These are phyloP conservation scores for Dendrostoma leiphaemia DNA, from an alignment of 2,329 filamentous ascomycete species.

Conservation along the genomic window DNA sequence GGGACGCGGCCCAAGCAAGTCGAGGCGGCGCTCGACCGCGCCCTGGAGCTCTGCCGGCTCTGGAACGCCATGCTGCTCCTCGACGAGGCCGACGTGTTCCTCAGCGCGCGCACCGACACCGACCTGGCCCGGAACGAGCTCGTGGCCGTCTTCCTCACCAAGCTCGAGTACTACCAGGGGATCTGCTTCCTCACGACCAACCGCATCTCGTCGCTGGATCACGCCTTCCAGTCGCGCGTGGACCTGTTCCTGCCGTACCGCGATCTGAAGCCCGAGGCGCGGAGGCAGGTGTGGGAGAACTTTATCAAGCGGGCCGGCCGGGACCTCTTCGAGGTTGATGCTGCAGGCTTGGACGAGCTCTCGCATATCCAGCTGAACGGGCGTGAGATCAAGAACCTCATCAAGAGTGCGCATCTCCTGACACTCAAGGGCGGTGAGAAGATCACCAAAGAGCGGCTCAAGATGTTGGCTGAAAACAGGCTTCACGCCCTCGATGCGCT, in stretches of 20 bases:
- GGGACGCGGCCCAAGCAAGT: slow-evolving; percentile 32
- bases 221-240: slow-evolving; percentile 35
- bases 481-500: slow-evolving; percentile 19
- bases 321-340: slow-evolving; percentile 29
- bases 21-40: slow-evolving; percentile 31
- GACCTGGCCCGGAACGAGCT: slow-evolving; percentile 39
- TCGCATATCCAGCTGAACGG: slow-evolving; percentile 43
- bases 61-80: slow-evolving; percentile 44
- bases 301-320: slow-evolving; percentile 31
- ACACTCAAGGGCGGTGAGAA: slow-evolving; percentile 28
- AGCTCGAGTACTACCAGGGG: slow-evolving; percentile 36
- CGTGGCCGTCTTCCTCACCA: slow-evolving; percentile 33
- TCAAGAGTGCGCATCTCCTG: slow-evolving; percentile 39
- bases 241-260: slow-evolving; percentile 32
- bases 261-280: slow-evolving; percentile 26
- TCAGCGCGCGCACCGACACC: slow-evolving; percentile 31
- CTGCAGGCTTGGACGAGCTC: slow-evolving; percentile 33
- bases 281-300: slow-evolving; percentile 34
- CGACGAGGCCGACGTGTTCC: slow-evolving; percentile 43
- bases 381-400: slow-evolving; percentile 50
- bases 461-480: slow-evolving; percentile 33
- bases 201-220: slow-evolving; percentile 33
- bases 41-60: slow-evolving; percentile 34
- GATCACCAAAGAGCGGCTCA: slow-evolving; percentile 28
- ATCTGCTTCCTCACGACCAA: slow-evolving; percentile 38